A percentile compares a stretch with the other conserved stretches of the same genome.
These are phyloP conservation scores for Pugionium dolabratum DNA, from an alignment of 345 rosid genomes.

Conservation along the genomic window DNA sequence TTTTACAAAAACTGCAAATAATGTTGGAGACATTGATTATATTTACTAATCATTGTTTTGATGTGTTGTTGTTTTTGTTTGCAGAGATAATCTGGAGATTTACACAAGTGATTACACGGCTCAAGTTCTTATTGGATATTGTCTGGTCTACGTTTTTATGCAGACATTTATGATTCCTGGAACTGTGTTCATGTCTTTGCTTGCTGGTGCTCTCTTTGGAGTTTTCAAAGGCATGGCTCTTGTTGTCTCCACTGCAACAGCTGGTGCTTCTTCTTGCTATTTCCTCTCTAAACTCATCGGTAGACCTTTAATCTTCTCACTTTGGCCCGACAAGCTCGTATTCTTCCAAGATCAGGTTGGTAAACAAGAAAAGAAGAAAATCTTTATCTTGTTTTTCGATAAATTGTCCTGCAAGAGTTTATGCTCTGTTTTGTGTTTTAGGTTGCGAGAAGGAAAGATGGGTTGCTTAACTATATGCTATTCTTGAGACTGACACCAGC, in stretches of 20 bases:
- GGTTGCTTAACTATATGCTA: slow-evolving; percentile 81
- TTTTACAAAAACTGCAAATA: neutral
- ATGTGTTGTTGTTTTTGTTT: slow-evolving; percentile 2
- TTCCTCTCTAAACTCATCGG: slow-evolving; percentile 86
- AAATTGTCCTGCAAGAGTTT: neutral
- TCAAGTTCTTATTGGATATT: slow-evolving; percentile 84
- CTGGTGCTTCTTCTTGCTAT: slow-evolving; percentile 95
- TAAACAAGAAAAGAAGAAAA: neutral
- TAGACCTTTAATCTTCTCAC: slow-evolving; percentile 69
- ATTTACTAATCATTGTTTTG: neutral
- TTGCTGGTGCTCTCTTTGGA: slow-evolving; percentile 94
- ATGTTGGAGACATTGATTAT: slow-evolving; percentile 6
- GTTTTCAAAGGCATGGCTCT: slow-evolving; percentile 81
- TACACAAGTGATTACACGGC: slow-evolving; percentile 87
- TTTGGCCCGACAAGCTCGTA: slow-evolving; percentile 88
- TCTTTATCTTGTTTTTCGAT: neutral
- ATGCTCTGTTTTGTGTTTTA: slow-evolving; percentile 29
- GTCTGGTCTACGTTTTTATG: slow-evolving; percentile 80
- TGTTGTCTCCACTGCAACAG: slow-evolving; percentile 83
- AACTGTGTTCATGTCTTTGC: slow-evolving; percentile 90
- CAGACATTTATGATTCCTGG: slow-evolving; percentile 97
- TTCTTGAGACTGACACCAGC: slow-evolving; percentile 92
- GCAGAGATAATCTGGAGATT: slow-evolving; percentile 82
- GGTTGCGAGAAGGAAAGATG: slow-evolving; percentile 75
- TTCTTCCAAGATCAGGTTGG: slow-evolving; percentile 92